Conservation (phyloP, 345 rosid species). For the Microcos paniculata region DNA sequence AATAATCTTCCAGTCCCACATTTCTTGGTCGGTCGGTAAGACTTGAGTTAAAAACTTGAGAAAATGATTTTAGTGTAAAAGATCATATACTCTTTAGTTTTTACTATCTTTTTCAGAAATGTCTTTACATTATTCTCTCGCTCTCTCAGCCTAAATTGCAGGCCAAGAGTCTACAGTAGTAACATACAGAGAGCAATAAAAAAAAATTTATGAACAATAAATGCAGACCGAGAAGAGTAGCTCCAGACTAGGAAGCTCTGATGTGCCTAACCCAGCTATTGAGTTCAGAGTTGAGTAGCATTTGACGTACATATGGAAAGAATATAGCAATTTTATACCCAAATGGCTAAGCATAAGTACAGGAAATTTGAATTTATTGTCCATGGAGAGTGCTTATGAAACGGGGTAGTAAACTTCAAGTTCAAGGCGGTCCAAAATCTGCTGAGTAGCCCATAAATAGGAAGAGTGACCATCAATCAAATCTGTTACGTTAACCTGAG, state of each 20-base stretch:
- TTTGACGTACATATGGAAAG: neutral
- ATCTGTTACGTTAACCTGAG: conserved; percentile 80
- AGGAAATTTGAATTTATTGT: neutral
- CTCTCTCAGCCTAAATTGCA: too few species aligned
- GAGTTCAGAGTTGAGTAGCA: neutral
- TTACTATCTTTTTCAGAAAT: too few species aligned
- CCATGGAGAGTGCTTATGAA: conserved; percentile 30
- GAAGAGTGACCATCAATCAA: conserved; percentile 88
- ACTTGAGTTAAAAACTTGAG: too few species aligned
- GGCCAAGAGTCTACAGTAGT: too few species aligned
- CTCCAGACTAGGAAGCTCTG: neutral
- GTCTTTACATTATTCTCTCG: too few species aligned
- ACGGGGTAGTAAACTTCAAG: conserved; percentile 78
- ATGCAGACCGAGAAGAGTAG: neutral
- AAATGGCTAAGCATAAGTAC: neutral
- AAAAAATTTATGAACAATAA: neutral
- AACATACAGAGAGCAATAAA: neutral
- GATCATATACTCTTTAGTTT: too few species aligned
- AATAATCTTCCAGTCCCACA: too few species aligned
- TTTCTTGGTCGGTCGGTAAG: too few species aligned
- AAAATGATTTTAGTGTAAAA: too few species aligned
- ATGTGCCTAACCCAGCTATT: neutral
- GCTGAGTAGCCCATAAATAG: conserved; percentile 75
- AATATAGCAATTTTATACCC: neutral
- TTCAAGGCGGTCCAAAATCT: conserved; percentile 63